Conservation (phyloP, 345 rosid genomes). For the rapeseed (Brassica napus) region Da-Ae NC_063434.1:4879501-4880000, state of each 20-base stretch:
- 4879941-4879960: no score
- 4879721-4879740: background rate
- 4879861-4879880: conserved; percentile 12
- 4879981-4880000: no score
- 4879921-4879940: no score
- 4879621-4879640: background rate
- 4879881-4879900: conserved; percentile 16
- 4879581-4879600: conserved; percentile 4
- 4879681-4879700: background rate
- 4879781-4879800: conserved; percentile 29
- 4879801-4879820: conserved; percentile 22
- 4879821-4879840: conserved; percentile 31
- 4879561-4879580: background rate
- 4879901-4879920: conserved; percentile 22
- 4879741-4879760: background rate
- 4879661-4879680: background rate
- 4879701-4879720: background rate
- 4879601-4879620: background rate
- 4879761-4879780: conserved; percentile 16
- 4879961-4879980: no score
- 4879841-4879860: conserved; percentile 32
- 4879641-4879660: background rate
- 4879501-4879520: background rate
- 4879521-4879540: no score
- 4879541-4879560: background rate